phyloP scores from a whole-genome alignment of 1,284 basidiomycete species.

The Moniliella sp. region DNA sequence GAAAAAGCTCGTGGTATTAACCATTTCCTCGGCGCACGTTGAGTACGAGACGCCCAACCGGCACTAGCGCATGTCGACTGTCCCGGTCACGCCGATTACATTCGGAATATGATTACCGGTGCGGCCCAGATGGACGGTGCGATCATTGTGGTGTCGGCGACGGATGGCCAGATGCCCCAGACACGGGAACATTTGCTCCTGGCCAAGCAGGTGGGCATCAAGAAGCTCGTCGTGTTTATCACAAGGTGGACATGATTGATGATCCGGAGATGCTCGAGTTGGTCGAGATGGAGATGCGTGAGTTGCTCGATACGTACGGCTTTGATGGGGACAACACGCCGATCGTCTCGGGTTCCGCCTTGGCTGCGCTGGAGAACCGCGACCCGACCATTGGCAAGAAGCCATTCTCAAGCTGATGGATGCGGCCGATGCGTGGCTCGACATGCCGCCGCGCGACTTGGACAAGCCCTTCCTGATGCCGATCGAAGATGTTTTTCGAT shows the following conservation, averaged over 20 bases:
- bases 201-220: constrained; percentile 92
- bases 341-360: constrained; percentile 83
- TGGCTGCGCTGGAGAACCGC: constrained; percentile 76
- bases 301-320: constrained; percentile 62
- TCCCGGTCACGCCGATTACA: constrained; percentile 43
- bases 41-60: constrained; percentile 77
- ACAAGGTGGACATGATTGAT: constrained; percentile 90
- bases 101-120: constrained; percentile 90
- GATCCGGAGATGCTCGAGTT: constrained; percentile 97
- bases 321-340: constrained; percentile 94
- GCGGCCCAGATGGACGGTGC: constrained; percentile 81
- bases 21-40: constrained; percentile 68
- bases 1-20: constrained; percentile 98
- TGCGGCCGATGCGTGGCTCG: constrained; percentile 82
- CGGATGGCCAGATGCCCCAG: constrained; percentile 98
- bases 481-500: constrained; percentile 92
- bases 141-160: constrained; percentile 66
- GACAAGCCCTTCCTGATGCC: constrained; percentile 96
- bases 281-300: constrained; percentile 99
- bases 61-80: constrained; percentile 99
- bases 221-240: constrained; percentile 94
- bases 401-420: constrained; percentile 69
- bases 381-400: constrained; percentile 53
- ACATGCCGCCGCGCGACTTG: constrained; percentile 80
- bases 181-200: constrained; percentile 93